Evolutionary conservation across 1,284 basidiomycete species (phyloP), one percentile per base, ranked within the genome.

Genomic region (Lignosus rhinocerotis): DNA sequence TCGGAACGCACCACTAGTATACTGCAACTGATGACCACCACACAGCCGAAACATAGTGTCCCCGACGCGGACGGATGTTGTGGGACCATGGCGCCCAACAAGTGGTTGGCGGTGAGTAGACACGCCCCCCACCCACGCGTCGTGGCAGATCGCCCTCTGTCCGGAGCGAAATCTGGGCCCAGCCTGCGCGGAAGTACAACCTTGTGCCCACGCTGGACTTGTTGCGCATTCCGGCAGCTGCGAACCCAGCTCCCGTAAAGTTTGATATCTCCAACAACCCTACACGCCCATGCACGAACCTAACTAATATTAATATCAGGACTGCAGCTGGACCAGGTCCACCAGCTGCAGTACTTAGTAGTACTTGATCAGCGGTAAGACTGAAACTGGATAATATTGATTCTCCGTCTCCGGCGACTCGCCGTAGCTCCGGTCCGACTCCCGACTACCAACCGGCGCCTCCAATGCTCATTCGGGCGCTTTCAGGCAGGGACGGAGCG

Each of bases 161-260:
- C 53, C 60, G 63, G 65, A 66, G 62, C 61, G 58, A 64, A 66
- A 67, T 66, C 62, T 64, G 17, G 44, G n/a, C 48, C 46, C 31
- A 25, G 25, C 51, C n/a, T 51, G 56, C 61, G 51, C 60, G 60
- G 58, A 56, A 34, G 49, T 43, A 49, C 52, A 58, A 55, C 53
- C 52, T 41, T 52, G 33, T 55, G 7, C 50, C 34, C 53, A 33
- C 39, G 19, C 14, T 41, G 46, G 19, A 25, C 25, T 25, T 25
- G 25, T 36, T 14, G 39, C 48, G 55, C 55, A 44, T 31, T 53
- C 53, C 53, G 60, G 63, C 56, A 67, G 54, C 56, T 60, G 31
- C 41, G 65, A 49, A 59, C 65, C 65, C 51, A 41, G 16, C 14
- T 16, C 1, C 8, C 44, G 56, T 60, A 63, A 30, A 60, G 62